Evolutionary conservation across 2,329 filamentous ascomycete species (phyloP).

Genomic region (Geosmithia putterillii): DNA sequence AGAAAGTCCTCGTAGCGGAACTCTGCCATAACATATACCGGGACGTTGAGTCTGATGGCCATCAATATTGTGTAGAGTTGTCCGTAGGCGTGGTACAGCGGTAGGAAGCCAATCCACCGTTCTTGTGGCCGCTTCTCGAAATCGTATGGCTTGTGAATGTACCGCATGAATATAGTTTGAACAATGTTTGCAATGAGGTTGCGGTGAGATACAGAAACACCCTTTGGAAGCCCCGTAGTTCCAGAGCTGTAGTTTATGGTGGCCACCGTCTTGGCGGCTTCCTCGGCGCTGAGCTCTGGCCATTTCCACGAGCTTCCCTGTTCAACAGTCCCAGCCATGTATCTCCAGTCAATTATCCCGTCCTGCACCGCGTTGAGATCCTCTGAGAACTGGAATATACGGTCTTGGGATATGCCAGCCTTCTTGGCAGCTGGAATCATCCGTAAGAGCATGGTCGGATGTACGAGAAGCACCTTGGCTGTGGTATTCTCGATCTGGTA

Average conservation of each 20-base stretch:
- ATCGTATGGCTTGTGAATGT: conserved; percentile 20
- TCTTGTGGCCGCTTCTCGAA: conserved; percentile 25
- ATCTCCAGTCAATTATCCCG: conserved; percentile 28
- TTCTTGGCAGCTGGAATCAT: conserved; percentile 29
- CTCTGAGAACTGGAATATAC: conserved; percentile 37
- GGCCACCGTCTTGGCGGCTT: conserved; percentile 20
- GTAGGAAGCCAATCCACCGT: conserved; percentile 47
- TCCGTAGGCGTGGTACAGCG: conserved; percentile 51
- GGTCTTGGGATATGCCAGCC: conserved; percentile 22
- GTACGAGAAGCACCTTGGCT: conserved; percentile 34
- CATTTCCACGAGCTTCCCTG: conserved; percentile 25
- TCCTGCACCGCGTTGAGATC: conserved; percentile 11
- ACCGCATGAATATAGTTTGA: conserved; percentile 34
- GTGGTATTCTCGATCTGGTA: conserved; percentile 38
- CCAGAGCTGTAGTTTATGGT: conserved; percentile 39
- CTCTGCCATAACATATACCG: conserved; percentile 45
- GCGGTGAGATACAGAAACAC: conserved; percentile 34
- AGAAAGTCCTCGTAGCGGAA: conserved; percentile 42
- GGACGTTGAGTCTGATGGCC: conserved; percentile 26
- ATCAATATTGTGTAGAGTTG: conserved; percentile 39
- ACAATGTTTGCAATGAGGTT: conserved; percentile 37
- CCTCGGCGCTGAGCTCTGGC: conserved; percentile 20
- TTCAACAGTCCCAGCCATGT: conserved; percentile 18
- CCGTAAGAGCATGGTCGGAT: conserved; percentile 29
- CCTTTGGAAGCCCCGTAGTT: conserved; percentile 38